Base-by-base conservation (phyloP, 257 asterid genomes). In the Solanum ossicruentum region DNA sequence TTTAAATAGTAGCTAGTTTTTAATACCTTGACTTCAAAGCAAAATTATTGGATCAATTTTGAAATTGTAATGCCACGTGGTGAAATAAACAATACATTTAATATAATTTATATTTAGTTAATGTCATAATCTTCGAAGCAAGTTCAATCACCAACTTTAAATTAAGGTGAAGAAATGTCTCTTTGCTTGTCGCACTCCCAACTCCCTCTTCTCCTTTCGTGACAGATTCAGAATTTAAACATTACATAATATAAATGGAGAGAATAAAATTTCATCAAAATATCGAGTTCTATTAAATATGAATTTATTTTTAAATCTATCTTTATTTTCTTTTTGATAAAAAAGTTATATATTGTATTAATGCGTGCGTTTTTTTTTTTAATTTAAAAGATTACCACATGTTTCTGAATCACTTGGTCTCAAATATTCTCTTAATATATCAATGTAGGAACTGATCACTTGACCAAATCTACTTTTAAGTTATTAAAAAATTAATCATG, bases 381-480 rank as follows among this genome's bases (percentile, higher is more conserved):
- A 45, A 73, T 36, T 36, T 69, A 69, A 67, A 73, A 23, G 45
- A 77, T 77, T 51, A 51, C 10, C 1, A 1, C 63, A 77, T 77
- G 63, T 77, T 73, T 51, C 45, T 54, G 21, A 10, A 16, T 26
- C 21, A 23, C 45, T 23, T 75, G 45, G 61, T 23, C 23, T 51
- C 26, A 12, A 12, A 49, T 75, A 49, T 21, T 49, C 43, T 23
- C 23, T 49, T 1, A 75, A 36, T 4, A 36, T 36, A 36, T 36
- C 41, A 36, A 36, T 51, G 63, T 26, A 26, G 47, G 47, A 77
- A 77, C 12, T 51, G 17, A 77, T 51, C 65, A 17, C 65, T 89
- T 90, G 92, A 88, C 87, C 85, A 83, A 87, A 70, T 70, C 75
- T 17, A 58, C 84, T 51, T 63, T 84, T 41, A 84, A 81, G 43